phyloP scores from a whole-genome alignment of 2,329 filamentous ascomycete genomes.

The Plenodomus biglobosus region DNA sequence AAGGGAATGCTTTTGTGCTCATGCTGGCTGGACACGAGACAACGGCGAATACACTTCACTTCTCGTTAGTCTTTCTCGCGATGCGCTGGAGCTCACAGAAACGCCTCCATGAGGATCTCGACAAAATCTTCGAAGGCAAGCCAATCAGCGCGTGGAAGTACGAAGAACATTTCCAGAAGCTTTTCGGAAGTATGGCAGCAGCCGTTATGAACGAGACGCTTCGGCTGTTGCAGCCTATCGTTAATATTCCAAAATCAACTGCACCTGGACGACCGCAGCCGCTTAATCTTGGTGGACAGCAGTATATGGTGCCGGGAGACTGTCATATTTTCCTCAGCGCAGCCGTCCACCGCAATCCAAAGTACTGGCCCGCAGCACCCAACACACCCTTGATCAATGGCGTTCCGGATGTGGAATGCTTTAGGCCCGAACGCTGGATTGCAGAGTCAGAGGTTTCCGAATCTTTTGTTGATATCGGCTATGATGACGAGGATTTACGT shows the following conservation, averaged over 20 bases:
- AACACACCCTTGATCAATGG: constrained; percentile 28
- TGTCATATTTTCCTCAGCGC: constrained; percentile 58
- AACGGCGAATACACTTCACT: constrained; percentile 74
- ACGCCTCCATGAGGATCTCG: constrained; percentile 68
- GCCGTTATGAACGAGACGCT: constrained; percentile 78
- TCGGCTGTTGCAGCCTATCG: constrained; percentile 69
- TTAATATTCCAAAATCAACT: constrained; percentile 69
- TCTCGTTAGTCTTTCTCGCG: constrained; percentile 68
- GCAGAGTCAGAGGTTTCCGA: constrained; percentile 27
- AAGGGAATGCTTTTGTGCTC: constrained; percentile 67
- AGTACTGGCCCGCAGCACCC: constrained; percentile 64
- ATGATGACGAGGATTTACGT: constrained; percentile 58
- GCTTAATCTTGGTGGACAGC: constrained; percentile 61
- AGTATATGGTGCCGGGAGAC: constrained; percentile 60
- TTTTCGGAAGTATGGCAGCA: constrained; percentile 70
- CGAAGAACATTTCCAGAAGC: constrained; percentile 63
- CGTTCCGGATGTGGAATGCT: constrained; percentile 62
- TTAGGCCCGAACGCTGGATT: constrained; percentile 74
- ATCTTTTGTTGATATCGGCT: constrained; percentile 43
- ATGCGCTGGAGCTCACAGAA: constrained; percentile 65
- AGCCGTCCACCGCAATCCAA: constrained; percentile 67
- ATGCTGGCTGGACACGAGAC: constrained; percentile 79
- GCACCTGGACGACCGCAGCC: constrained; percentile 52
- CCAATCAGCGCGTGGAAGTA: constrained; percentile 69
- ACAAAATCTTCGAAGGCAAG: constrained; percentile 61